These are phyloP conservation scores for Austropuccinia psidii DNA, from an alignment of 1,284 basidiomycete genomes.

Conservation along the genomic window DNA sequence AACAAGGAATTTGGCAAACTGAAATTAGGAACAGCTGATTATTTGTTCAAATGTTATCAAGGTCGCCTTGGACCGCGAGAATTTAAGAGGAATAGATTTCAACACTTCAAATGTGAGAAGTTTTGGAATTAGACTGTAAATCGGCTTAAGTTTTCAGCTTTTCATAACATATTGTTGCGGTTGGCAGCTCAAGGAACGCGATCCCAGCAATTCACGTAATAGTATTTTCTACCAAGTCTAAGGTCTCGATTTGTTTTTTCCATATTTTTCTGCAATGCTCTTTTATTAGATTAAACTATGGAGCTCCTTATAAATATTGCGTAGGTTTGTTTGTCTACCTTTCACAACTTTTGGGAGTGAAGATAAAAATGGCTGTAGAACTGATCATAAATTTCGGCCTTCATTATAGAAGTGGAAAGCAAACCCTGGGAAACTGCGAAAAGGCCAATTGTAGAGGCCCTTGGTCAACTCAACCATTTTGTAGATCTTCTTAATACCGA, in stretches of 20 bases:
- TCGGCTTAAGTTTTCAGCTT: neutral
- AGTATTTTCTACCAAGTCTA: neutral
- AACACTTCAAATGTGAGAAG: neutral
- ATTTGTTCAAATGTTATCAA: constrained; percentile 8
- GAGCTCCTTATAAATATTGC: constrained; percentile 24
- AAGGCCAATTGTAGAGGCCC: neutral
- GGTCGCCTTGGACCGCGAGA: neutral
- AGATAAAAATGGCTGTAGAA: too few species aligned
- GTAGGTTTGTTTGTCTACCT: constrained; percentile 10
- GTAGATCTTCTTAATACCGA: neutral
- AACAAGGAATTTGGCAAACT: neutral
- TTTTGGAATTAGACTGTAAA: neutral
- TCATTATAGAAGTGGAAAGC: constrained; percentile 27
- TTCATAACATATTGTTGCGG: neutral
- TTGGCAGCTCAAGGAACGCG: constrained; percentile 1
- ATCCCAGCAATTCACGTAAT: constrained; percentile 32
- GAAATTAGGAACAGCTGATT: neutral
- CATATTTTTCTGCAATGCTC: neutral
- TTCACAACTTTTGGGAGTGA: neutral
- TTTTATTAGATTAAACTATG: constrained; percentile 23
- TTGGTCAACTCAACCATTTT: neutral
- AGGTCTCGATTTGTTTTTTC: neutral
- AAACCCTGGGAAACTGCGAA: neutral
- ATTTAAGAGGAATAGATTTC: constrained; percentile 24
- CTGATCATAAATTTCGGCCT: neutral